Conservation (phyloP, 1,139 yeast species). For the Diutina neorugosa region DNA sequence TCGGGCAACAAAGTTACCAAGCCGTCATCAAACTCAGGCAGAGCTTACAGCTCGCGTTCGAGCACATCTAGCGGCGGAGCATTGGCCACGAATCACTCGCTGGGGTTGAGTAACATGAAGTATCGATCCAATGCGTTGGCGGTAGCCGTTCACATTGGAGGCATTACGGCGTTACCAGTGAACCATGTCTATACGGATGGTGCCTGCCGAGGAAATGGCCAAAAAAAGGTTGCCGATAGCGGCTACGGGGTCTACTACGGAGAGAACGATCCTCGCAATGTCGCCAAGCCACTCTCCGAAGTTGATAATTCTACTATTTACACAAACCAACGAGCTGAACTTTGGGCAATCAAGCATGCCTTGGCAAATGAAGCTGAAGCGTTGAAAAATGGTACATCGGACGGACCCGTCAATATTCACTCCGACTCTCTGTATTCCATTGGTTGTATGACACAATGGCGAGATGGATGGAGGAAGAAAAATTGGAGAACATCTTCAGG, state of each 20-base stretch:
- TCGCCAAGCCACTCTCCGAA: not conserved
- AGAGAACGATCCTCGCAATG: not conserved
- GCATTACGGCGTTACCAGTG: not conserved
- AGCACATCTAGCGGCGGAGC: not conserved
- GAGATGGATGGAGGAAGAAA: not conserved
- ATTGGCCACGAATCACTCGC: not conserved
- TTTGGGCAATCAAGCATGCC: not conserved
- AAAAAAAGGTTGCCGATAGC: not conserved
- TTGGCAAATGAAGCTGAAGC: not conserved
- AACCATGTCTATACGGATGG: not conserved
- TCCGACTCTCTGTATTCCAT: not conserved
- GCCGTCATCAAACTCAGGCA: not conserved
- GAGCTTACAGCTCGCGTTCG: not conserved
- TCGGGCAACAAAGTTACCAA: not conserved
- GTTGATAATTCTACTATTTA: not conserved
- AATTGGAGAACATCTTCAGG: not conserved
- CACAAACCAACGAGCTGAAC: slow-evolving; percentile 2
- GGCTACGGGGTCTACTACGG: slow-evolving; percentile 1
- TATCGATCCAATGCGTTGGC: too few relatives aligned
- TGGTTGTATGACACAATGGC: not conserved
- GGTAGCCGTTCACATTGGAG: too few relatives aligned
- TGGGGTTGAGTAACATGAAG: too few relatives aligned
- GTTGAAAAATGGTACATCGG: not conserved
- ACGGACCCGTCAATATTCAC: not conserved
- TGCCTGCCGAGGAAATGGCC: slow-evolving; percentile 2